Percentiles rank a stretch among this genome's conserved stretches.
phyloP scores from a whole-genome alignment of 345 rosid species.

The Moringa oleifera region DNA sequence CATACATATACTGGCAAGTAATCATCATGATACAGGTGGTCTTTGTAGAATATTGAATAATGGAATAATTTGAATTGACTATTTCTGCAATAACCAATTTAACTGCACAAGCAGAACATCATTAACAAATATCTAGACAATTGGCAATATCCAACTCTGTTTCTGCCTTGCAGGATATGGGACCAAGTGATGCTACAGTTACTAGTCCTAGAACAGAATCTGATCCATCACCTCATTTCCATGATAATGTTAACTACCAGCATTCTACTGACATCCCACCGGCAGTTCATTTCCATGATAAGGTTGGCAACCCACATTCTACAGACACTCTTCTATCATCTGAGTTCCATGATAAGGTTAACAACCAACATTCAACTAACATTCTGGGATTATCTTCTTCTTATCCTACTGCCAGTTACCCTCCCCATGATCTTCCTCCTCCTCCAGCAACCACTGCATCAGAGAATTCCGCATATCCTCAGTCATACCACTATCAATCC shows the following conservation, averaged over 20 bases:
- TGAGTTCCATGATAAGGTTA: slow-evolving; percentile 38
- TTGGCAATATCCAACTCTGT: slow-evolving; percentile 7
- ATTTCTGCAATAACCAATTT: slow-evolving; percentile 1
- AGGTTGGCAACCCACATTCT: slow-evolving; percentile 27
- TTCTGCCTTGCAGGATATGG: slow-evolving; percentile 53
- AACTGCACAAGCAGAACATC: not conserved
- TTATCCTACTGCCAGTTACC: slow-evolving; percentile 33
- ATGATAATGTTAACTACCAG: slow-evolving; percentile 43
- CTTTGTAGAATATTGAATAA: not conserved
- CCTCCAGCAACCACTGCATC: slow-evolving; percentile 36
- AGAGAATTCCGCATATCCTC: slow-evolving; percentile 42
- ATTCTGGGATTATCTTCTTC: slow-evolving; percentile 42
- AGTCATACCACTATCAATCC: slow-evolving; percentile 49
- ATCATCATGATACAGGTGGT: not conserved
- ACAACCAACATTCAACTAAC: slow-evolving; percentile 34
- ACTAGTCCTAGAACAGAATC: slow-evolving; percentile 38
- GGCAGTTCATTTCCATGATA: slow-evolving; percentile 36
- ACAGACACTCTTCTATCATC: slow-evolving; percentile 29
- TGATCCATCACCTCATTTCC: slow-evolving; percentile 40
- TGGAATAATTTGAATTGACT: not conserved
- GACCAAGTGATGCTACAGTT: slow-evolving; percentile 34
- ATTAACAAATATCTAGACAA: not conserved
- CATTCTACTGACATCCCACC: slow-evolving; percentile 39
- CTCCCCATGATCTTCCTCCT: slow-evolving; percentile 51
- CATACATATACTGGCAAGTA: not conserved